phyloP scores from a whole-genome alignment of 2,329 filamentous ascomycete species.

The Decorospora gaudefroyi region DNA sequence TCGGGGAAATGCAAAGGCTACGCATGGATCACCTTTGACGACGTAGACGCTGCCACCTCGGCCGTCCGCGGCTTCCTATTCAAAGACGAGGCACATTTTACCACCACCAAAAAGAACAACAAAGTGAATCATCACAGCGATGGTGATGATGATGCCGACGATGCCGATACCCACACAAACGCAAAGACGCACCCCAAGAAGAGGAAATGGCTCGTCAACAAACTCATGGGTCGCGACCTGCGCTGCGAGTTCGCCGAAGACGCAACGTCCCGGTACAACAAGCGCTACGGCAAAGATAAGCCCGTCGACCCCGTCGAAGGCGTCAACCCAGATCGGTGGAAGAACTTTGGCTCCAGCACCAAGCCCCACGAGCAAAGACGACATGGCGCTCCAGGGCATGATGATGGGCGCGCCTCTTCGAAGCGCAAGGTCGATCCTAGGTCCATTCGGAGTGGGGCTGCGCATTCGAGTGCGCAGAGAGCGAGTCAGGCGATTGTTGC shows the following conservation, averaged over 20 bases:
- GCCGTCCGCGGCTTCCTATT: conserved; percentile 82
- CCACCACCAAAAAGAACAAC: too few relatives aligned
- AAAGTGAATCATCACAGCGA: conserved; percentile 62
- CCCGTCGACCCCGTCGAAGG: conserved; percentile 40
- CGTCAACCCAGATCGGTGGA: conserved; percentile 37
- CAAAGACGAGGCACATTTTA: conserved; percentile 60
- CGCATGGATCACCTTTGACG: conserved; percentile 90
- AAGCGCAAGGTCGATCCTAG: conserved; percentile 51
- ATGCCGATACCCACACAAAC: conserved; percentile 54
- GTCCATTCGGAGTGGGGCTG: conserved; percentile 51
- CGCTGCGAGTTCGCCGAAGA: conserved; percentile 95
- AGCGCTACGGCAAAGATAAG: conserved; percentile 81
- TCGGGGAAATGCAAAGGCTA: conserved; percentile 97
- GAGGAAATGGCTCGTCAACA: conserved; percentile 79
- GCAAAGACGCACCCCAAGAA: conserved; percentile 55
- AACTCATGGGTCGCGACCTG: conserved; percentile 75
- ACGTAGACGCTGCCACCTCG: conserved; percentile 71
- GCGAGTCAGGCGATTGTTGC: conserved; percentile 80
- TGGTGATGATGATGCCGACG: conserved; percentile 56
- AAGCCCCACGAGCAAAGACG: too few relatives aligned
- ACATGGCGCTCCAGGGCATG: too few relatives aligned
- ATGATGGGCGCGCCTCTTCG: conserved; percentile 36
- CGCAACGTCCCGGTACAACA: conserved; percentile 85
- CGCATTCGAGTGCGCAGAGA: conserved; percentile 58
- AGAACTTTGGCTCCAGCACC: conserved; percentile 35